Conservation (phyloP, 1,284 basidiomycete genomes). For the Filobasidium uniguttulatum region DNA sequence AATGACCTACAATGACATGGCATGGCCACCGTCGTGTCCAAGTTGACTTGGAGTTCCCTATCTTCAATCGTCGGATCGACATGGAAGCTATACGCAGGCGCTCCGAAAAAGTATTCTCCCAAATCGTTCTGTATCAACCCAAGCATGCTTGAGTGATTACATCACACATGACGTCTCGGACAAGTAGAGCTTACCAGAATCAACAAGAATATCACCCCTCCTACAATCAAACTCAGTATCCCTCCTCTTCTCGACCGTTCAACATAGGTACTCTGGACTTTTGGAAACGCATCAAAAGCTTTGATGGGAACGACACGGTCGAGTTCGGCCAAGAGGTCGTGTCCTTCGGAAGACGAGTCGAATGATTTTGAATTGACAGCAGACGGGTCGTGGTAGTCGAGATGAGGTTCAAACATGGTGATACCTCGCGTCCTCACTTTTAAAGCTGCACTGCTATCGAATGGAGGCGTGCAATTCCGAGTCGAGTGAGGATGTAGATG, state of each 20-base stretch:
- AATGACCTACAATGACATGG: conserved; percentile 67
- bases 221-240: conserved; percentile 68
- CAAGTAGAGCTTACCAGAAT: conserved; percentile 23
- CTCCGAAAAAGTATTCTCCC: conserved; percentile 80
- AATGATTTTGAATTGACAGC: conserved; percentile 12
- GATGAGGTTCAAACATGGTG: conserved; percentile 1
- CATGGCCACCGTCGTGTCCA: conserved; percentile 83
- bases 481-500: no score
- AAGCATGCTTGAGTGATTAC: background rate
- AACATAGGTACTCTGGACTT: conserved; percentile 77
- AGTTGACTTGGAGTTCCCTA: conserved; percentile 59
- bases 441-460: no score
- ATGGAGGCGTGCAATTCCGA: no score
- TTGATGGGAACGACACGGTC: conserved; percentile 36
- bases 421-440: no score
- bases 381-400: background rate
- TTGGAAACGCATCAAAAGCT: conserved; percentile 58
- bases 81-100: conserved; percentile 71
- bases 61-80: conserved; percentile 54
- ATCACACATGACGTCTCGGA: background rate
- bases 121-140: conserved; percentile 68
- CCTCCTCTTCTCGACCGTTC: conserved; percentile 73
- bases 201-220: conserved; percentile 46
- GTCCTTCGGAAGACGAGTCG: conserved; percentile 12
- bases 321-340: conserved; percentile 31